A percentile compares a stretch with the other conserved stretches of the same genome.
Evolutionary conservation across 2,329 filamentous ascomycete genomes (phyloP).

Genomic region (Colletotrichum australisinense): DNA sequence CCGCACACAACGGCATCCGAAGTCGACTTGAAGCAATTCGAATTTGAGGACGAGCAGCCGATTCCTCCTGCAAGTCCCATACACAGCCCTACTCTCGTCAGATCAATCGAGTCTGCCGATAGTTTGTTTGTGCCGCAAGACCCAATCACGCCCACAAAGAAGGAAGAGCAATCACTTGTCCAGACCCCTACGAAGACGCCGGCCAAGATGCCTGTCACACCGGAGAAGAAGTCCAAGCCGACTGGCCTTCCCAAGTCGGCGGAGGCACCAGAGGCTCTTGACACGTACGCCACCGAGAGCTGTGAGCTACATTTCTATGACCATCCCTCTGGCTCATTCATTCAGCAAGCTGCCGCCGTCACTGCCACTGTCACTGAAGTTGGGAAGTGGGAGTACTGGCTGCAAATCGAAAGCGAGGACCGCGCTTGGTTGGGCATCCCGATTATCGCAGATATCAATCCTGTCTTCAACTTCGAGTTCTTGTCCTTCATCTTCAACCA

Average conservation of each 20-base stretch:
- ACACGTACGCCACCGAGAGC: slow-evolving; percentile 78
- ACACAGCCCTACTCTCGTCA: slow-evolving; percentile 66
- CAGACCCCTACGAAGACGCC: slow-evolving; percentile 58
- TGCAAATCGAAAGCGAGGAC: slow-evolving; percentile 82
- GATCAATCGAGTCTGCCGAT: slow-evolving; percentile 68
- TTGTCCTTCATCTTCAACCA: slow-evolving; percentile 99
- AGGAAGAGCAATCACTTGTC: slow-evolving; percentile 44
- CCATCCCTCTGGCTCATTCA: slow-evolving; percentile 86
- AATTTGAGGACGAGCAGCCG: slow-evolving; percentile 75
- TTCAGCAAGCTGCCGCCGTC: slow-evolving; percentile 80
- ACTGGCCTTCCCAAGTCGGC: slow-evolving; percentile 64
- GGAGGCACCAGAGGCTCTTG: slow-evolving; percentile 75
- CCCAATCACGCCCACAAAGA: slow-evolving; percentile 48
- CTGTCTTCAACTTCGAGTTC: slow-evolving; percentile 97
- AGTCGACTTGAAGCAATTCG: slow-evolving; percentile 83
- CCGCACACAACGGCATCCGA: slow-evolving; percentile 84
- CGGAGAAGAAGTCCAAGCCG: slow-evolving; percentile 43
- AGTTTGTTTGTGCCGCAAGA: slow-evolving; percentile 55
- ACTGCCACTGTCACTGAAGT: slow-evolving; percentile 85
- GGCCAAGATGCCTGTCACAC: slow-evolving; percentile 44
- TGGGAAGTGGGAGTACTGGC: slow-evolving; percentile 94
- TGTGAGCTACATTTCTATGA: slow-evolving; percentile 96
- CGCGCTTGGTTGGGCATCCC: slow-evolving; percentile 89
- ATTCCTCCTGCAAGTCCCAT: slow-evolving; percentile 74
- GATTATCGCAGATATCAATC: slow-evolving; percentile 91